These are phyloP conservation scores for Cetradonia linearis DNA, from an alignment of 495 filamentous ascomycete genomes.

Conservation along the genomic window DNA sequence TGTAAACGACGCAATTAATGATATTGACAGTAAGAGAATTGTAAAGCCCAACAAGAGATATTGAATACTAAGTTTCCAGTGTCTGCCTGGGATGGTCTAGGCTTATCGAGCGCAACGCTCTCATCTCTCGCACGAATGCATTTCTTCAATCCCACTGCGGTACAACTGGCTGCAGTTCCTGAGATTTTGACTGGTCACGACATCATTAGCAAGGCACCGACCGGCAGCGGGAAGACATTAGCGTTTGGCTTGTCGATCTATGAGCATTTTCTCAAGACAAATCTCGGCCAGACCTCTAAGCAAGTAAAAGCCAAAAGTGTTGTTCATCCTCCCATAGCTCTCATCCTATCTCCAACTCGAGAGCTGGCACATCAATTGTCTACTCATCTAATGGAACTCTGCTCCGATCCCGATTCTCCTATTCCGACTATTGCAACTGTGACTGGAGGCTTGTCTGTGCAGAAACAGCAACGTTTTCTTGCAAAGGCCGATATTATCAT, in stretches of 20 bases:
- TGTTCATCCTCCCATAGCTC: conserved; percentile 49
- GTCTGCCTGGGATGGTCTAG: conserved; percentile 64
- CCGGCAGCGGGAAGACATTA: conserved; percentile 76
- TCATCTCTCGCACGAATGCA: conserved; percentile 65
- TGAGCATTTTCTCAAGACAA: conserved; percentile 34
- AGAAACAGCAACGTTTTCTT: conserved; percentile 82
- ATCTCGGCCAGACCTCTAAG: not conserved
- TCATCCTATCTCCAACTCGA: conserved; percentile 86
- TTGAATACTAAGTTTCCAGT: conserved; percentile 28
- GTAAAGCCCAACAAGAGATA: not conserved
- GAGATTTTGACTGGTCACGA: conserved; percentile 64
- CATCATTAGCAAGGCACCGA: conserved; percentile 71
- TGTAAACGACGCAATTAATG: conserved; percentile 39
- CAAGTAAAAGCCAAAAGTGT: conserved; percentile 19
- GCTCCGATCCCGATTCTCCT: conserved; percentile 43
- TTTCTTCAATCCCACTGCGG: conserved; percentile 68
- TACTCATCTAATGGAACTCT: conserved; percentile 67
- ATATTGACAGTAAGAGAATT: conserved; percentile 28
- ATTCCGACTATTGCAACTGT: conserved; percentile 65
- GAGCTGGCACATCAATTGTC: conserved; percentile 87
- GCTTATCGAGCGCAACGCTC: conserved; percentile 57
- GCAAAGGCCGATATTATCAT: conserved; percentile 71
- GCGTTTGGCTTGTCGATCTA: conserved; percentile 67
- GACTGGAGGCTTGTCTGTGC: conserved; percentile 81
- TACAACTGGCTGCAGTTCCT: conserved; percentile 69